Conservation (phyloP, 2,329 filamentous ascomycete genomes). For the Aureobasidium melanogenum region DNA sequence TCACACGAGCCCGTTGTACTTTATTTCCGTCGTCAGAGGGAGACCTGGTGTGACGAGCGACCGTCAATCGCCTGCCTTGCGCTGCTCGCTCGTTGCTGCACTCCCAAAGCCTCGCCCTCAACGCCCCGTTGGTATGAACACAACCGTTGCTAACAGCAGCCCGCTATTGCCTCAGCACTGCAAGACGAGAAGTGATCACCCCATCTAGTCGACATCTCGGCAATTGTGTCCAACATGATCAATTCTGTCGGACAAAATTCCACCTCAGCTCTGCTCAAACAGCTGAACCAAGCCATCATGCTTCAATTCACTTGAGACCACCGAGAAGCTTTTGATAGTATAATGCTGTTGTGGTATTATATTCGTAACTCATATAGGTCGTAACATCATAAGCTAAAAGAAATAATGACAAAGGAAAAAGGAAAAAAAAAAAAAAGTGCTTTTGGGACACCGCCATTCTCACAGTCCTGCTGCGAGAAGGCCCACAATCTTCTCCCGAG, state of each 20-base stretch:
- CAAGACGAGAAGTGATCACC: not conserved
- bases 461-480: constrained; percentile 5
- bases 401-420: not conserved
- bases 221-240: not conserved
- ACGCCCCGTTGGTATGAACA: not conserved
- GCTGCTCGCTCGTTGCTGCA: not conserved
- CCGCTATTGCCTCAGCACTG: not conserved
- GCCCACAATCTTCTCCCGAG: constrained; percentile 8
- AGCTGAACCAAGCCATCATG: not conserved
- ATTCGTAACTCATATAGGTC: not conserved
- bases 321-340: not conserved
- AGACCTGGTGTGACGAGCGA: not conserved
- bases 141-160: not conserved
- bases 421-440: not conserved
- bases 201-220: not conserved
- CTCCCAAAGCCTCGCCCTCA: not conserved
- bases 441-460: not conserved
- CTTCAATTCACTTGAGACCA: not conserved
- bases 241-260: not conserved
- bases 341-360: not conserved
- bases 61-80: not conserved
- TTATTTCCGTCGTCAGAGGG: not conserved
- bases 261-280: too few relatives aligned
- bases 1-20: not conserved
- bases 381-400: not conserved